Evolutionary conservation across 1,284 basidiomycete genomes (phyloP).

Genomic region (Malassezia restricta): DNA sequence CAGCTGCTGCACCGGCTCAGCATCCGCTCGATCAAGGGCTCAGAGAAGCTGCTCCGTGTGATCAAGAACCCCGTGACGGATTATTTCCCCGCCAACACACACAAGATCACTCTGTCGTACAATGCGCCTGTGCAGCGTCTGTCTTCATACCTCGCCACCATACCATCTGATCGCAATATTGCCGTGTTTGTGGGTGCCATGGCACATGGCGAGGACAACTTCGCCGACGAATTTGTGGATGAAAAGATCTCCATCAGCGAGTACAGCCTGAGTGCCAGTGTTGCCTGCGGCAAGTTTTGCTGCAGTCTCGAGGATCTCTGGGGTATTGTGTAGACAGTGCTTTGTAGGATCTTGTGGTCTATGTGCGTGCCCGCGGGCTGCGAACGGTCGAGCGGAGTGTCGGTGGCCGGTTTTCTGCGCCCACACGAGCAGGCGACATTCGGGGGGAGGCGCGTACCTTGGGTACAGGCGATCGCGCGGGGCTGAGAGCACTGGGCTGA

Average conservation of each 20-base stretch:
- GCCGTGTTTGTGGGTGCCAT: slow-evolving; percentile 88
- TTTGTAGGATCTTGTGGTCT: background rate
- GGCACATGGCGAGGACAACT: slow-evolving; percentile 64
- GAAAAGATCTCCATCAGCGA: slow-evolving; percentile 95
- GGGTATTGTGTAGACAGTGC: slow-evolving; percentile 40
- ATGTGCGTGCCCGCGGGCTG: background rate
- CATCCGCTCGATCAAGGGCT: slow-evolving; percentile 87
- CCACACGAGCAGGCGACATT: background rate
- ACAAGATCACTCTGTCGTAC: slow-evolving; percentile 77
- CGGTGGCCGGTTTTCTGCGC: slow-evolving; percentile 7
- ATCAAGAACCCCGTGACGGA: slow-evolving; percentile 97
- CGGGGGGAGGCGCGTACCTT: no score
- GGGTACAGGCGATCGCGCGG: no score
- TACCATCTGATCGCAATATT: slow-evolving; percentile 75
- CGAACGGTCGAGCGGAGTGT: background rate
- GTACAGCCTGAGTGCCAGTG: slow-evolving; percentile 83
- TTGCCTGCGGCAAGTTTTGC: slow-evolving; percentile 85
- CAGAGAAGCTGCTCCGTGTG: slow-evolving; percentile 90
- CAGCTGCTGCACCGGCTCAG: slow-evolving; percentile 92
- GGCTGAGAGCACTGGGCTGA: background rate
- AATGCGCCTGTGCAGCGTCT: slow-evolving; percentile 75
- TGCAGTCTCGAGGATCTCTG: slow-evolving; percentile 52
- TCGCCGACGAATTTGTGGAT: slow-evolving; percentile 90
- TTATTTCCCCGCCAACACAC: slow-evolving; percentile 85
- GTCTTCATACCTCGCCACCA: slow-evolving; percentile 65